A percentile compares a stretch with the other conserved stretches of the same genome.
phyloP scores from a whole-genome alignment of 371 early-diverging fungal genomes.

The Actinomortierella wolfii region DNA sequence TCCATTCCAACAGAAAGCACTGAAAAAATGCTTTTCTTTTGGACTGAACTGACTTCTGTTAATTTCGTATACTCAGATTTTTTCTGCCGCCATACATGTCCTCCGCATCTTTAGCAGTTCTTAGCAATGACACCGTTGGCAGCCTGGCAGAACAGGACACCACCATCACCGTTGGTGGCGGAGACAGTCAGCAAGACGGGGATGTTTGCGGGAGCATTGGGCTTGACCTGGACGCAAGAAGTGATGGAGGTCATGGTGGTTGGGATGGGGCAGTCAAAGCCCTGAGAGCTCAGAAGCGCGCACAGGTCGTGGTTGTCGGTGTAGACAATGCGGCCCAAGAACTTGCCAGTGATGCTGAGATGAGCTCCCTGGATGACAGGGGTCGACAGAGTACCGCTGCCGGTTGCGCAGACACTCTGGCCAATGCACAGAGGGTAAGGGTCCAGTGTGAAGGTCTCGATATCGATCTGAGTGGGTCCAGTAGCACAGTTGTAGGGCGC shows the following conservation, averaged over 20 bases:
- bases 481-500: slow-evolving; percentile 19
- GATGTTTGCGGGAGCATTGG: slow-evolving; percentile 18
- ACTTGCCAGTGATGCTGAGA: slow-evolving; percentile 10
- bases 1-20: too few species aligned
- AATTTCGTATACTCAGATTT: too few species aligned
- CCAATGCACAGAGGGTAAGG: slow-evolving; percentile 32
- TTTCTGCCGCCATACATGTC: too few species aligned
- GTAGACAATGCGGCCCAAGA: slow-evolving; percentile 16
- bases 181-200: slow-evolving; percentile 18
- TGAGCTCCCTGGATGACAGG: slow-evolving; percentile 11
- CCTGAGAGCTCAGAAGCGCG: slow-evolving; percentile 4
- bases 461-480: slow-evolving; percentile 4
- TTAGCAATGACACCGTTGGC: slow-evolving; percentile 21
- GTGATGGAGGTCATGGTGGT: slow-evolving; percentile 22
- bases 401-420: slow-evolving; percentile 23
- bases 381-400: slow-evolving; percentile 9
- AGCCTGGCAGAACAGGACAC: slow-evolving; percentile 11
- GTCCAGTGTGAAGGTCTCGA: slow-evolving; percentile 4
- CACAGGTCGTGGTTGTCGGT: slow-evolving; percentile 26
- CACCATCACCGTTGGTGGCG: slow-evolving; percentile 29
- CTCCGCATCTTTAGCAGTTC: slow-evolving; percentile 10
- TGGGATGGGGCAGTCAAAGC: slow-evolving; percentile 24
- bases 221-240: slow-evolving; percentile 23
- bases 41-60: too few species aligned
- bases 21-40: too few species aligned